phyloP scores from a whole-genome alignment of 371 early-diverging fungal genomes.

The Rhizopus sp. region DNA sequence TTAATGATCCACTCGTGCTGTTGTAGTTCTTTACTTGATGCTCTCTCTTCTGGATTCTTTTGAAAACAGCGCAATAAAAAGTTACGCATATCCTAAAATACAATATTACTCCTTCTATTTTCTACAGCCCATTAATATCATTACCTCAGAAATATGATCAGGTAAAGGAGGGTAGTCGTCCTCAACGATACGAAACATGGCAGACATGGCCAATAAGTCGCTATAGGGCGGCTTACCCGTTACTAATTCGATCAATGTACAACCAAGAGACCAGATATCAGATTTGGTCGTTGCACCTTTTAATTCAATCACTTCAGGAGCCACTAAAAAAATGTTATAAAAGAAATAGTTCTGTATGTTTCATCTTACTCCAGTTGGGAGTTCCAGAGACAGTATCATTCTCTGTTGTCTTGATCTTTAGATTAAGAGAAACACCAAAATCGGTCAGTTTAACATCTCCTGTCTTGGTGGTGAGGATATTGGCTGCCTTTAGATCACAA shows the following conservation, averaged over 20 bases:
- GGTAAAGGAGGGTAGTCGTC: conserved; percentile 90
- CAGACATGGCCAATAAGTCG: conserved; percentile 81
- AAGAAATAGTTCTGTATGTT: conserved; percentile 3
- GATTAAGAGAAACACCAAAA: conserved; percentile 91
- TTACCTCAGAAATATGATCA: conserved; percentile 69
- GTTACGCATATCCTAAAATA: conserved; percentile 58
- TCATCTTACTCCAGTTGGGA: conserved; percentile 88
- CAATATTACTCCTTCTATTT: background rate
- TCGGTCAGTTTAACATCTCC: conserved; percentile 96
- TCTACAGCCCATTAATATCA: background rate
- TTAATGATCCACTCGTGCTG: conserved; percentile 73
- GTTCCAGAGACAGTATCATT: conserved; percentile 81
- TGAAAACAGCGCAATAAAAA: conserved; percentile 83
- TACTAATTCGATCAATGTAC: conserved; percentile 84
- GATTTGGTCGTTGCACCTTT: conserved; percentile 80
- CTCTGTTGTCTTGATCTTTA: conserved; percentile 66
- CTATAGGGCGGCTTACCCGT: conserved; percentile 89
- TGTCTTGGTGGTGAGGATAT: conserved; percentile 92
- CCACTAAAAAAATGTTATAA: conserved; percentile 64
- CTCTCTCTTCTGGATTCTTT: conserved; percentile 73
- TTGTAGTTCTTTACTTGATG: conserved; percentile 69
- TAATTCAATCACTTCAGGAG: conserved; percentile 94
- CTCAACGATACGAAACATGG: conserved; percentile 90
- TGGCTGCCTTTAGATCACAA: conserved; percentile 97
- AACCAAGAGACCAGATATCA: conserved; percentile 92